A percentile compares a stretch with the other conserved stretches of the same genome.
Evolutionary conservation across 1,284 basidiomycete genomes (phyloP).

Genomic region (Entoloma clypeatum): DNA sequence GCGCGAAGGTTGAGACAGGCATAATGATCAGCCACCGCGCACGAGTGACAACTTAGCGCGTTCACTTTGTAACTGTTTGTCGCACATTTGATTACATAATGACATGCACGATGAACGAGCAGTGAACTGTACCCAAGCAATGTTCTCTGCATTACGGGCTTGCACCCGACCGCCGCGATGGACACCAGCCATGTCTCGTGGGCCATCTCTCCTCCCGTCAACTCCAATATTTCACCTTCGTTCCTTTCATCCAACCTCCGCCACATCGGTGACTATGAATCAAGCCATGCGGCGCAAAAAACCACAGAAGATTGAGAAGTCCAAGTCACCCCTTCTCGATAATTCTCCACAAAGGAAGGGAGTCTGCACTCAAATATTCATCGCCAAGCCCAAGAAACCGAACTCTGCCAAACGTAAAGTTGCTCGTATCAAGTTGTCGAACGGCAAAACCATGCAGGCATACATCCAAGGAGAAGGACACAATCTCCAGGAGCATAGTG

Average conservation of each 20-base stretch:
- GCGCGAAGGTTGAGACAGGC: constrained; percentile 43
- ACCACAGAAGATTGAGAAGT: constrained; percentile 46
- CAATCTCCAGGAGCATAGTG: constrained; percentile 96
- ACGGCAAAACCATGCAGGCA: constrained; percentile 86
- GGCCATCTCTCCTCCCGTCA: constrained; percentile 9
- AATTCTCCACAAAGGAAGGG: constrained; percentile 84
- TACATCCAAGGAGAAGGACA: constrained; percentile 99
- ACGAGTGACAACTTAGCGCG: too few relatives aligned
- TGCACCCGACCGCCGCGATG: constrained; percentile 20
- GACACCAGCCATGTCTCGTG: constrained; percentile 20
- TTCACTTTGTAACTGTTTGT: constrained; percentile 39
- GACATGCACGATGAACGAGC: constrained; percentile 21
- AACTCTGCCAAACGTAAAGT: constrained; percentile 99
- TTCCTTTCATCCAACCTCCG: constrained; percentile 63
- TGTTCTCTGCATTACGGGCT: constrained; percentile 44
- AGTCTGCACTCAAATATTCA: constrained; percentile 83
- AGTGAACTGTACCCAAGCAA: constrained; percentile 18
- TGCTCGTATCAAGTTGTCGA: constrained; percentile 89
- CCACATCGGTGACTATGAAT: constrained; percentile 69
- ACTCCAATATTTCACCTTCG: constrained; percentile 33
- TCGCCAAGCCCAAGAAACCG: constrained; percentile 93
- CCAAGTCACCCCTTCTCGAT: constrained; percentile 77
- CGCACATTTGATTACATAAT: constrained; percentile 14
- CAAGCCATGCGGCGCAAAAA: constrained; percentile 70
- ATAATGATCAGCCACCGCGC: constrained; percentile 32